These are phyloP conservation scores for Globisporangium cylindrosporum DNA, from an alignment of 352 stramenopile genomes.

Conservation along the genomic window DNA sequence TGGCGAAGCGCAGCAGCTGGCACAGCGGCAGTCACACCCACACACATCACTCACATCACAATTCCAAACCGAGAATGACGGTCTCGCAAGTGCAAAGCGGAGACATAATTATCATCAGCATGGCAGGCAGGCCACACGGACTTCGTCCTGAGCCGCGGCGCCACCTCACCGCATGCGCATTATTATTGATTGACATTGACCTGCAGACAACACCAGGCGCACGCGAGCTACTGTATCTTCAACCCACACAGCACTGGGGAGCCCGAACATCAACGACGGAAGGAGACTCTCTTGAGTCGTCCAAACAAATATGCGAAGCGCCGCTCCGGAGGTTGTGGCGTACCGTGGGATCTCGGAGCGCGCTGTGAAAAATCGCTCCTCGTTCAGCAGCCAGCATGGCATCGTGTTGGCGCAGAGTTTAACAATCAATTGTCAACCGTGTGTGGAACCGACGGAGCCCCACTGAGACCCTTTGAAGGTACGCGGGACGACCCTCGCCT, in stretches of 20 bases:
- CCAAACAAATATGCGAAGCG: constrained; percentile 4
- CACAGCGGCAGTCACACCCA: neutral
- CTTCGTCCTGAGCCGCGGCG: neutral
- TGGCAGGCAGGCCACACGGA: neutral
- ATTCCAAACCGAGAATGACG: neutral
- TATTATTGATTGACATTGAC: no score
- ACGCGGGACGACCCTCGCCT: no score
- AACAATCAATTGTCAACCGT: no score
- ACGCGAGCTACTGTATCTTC: no score
- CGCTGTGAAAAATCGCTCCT: no score
- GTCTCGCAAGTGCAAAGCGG: neutral
- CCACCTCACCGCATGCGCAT: neutral
- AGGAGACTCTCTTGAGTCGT: neutral
- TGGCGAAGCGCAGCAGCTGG: neutral
- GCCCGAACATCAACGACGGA: neutral
- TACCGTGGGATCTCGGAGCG: no score
- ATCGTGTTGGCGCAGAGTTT: no score
- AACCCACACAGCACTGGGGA: no score
- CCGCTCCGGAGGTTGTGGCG: neutral
- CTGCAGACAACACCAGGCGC: neutral
- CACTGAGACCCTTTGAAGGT: no score
- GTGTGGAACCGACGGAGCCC: no score
- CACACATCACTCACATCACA: neutral
- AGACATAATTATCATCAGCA: neutral
- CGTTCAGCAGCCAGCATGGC: no score